A percentile compares a stretch with the other conserved stretches of the same genome.
Conservation (phyloP, 208 protist species). For the Leptomonas pyrrhocoris region DNA sequence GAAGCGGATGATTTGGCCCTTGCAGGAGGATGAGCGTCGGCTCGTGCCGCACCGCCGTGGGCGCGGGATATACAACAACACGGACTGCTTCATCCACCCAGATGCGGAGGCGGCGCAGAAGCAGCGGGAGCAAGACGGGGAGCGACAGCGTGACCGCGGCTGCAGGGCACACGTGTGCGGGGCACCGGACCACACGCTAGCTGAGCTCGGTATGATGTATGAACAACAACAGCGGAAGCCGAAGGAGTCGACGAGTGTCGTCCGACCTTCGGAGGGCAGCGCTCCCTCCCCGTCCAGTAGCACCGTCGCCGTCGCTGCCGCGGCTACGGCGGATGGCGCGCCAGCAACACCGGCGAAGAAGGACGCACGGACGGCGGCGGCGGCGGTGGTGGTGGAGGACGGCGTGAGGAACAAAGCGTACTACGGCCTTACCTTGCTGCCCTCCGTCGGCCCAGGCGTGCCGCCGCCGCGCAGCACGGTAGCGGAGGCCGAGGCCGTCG, state of each 20-base stretch:
- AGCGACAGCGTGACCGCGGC: slow-evolving; percentile 15
- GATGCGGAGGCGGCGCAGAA: slow-evolving; percentile 19
- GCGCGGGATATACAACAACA: slow-evolving; percentile 36
- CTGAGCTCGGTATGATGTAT: slow-evolving; percentile 57
- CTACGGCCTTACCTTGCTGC: slow-evolving; percentile 15
- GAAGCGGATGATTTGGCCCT: slow-evolving; percentile 28
- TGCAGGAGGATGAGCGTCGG: slow-evolving; percentile 13
- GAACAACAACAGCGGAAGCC: not conserved
- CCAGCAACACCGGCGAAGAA: not conserved
- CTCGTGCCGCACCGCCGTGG: slow-evolving; percentile 20
- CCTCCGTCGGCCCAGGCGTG: slow-evolving; percentile 9
- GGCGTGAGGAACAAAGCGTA: not conserved
- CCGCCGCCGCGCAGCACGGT: slow-evolving; percentile 13
- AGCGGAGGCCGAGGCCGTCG: slow-evolving; percentile 23
- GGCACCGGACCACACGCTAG: slow-evolving; percentile 52
- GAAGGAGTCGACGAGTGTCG: not conserved
- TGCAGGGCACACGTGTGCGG: slow-evolving; percentile 54
- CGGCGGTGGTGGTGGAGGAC: slow-evolving; percentile 2
- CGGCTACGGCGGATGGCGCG: not conserved
- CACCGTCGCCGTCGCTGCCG: not conserved
- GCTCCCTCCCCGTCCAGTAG: not conserved
- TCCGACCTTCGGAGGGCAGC: not conserved
- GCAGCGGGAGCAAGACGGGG: slow-evolving; percentile 22
- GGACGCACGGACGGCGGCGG: not conserved
- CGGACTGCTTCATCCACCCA: slow-evolving; percentile 34